Evolutionary conservation across 805 yeast species (phyloP), one percentile per base, ranked within the genome.

Genomic region (Metahyphopichia silvanorum): DNA sequence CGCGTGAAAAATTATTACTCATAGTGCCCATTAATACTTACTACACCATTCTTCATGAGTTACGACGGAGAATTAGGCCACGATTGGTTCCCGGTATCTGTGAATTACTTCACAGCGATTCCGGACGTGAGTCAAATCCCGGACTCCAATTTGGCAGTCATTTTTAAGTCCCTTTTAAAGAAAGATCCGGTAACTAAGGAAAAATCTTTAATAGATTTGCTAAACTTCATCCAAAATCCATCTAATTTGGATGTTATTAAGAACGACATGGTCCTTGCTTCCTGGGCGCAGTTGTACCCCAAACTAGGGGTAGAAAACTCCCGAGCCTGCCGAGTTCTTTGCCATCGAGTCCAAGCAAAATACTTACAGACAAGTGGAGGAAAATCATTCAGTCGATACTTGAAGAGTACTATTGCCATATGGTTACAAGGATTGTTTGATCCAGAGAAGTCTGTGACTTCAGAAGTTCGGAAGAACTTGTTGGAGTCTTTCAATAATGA

Each of bases 181-280:
- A 76, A 83, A 49, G 95, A 88, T 48, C 73, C 81, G 5, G 79
- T 77, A n/a, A 91, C 98, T 0, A 84, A 80, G 49, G 95, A 86
- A 45, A 85, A 82, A 51, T 87, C 93, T 1, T 62, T 87, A 16
- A 51, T 43, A 5, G 94, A 84, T 25, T 47, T 66, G 27, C 35
- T 51, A 20, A 39, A 39, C 6, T 51, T 82, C 19, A 46, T 66
- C 3, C 40, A 74, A 3, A 37, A 52, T 20, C 38, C 46, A 4
- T 38, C 42, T 1, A 21, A 40, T 4, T 23, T 35, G 6, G 46
- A 54, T 2, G 40, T 42, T 20, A 48, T 49, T 12, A 34, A 32
- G 21, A 80, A 81, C 40, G 84, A 79, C 33, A 46, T 75, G 16
- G 70, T 73, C 13, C 55, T 72, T n/a, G 69, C 67, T 32, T 72